Percentiles rank a stretch among this genome's conserved stretches.
These are phyloP conservation scores for Babesia bigemina DNA, from an alignment of 169 alveolate genomes.

Conservation along the genomic window DNA sequence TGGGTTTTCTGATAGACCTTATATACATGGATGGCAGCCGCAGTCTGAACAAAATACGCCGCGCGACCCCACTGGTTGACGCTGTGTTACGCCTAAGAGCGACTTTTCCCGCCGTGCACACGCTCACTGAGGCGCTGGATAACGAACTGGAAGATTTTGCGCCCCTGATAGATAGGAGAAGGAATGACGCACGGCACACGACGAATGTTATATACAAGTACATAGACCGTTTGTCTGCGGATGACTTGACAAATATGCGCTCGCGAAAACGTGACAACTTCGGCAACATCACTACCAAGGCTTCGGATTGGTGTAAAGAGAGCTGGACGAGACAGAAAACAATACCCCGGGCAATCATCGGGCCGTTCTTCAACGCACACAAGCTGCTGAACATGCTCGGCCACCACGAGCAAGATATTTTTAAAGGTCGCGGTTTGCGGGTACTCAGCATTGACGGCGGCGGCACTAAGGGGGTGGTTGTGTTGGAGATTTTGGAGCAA, in stretches of 20 bases:
- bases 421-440: conserved; percentile 67
- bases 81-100: conserved; percentile 17
- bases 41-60: conserved; percentile 33
- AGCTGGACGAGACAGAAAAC: conserved; percentile 49
- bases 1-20: conserved; percentile 51
- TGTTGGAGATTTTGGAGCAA: conserved; percentile 77
- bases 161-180: conserved; percentile 46
- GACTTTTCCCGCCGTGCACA: not conserved
- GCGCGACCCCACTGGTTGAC: conserved; percentile 17
- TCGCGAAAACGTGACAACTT: not conserved
- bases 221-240: not conserved
- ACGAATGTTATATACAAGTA: conserved; percentile 22
- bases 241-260: not conserved
- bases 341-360: conserved; percentile 24
- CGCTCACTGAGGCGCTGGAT: conserved; percentile 23
- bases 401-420: conserved; percentile 37
- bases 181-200: not conserved
- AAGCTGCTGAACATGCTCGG: conserved; percentile 64
- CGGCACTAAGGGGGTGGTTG: conserved; percentile 84
- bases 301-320: conserved; percentile 14
- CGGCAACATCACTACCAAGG: not conserved
- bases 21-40: conserved; percentile 41
- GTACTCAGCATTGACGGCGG: conserved; percentile 86
- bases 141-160: conserved; percentile 6
- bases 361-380: conserved; percentile 48